A percentile compares a stretch with the other conserved stretches of the same genome.
These are phyloP conservation scores for Rhizopus microsporus DNA, from an alignment of 371 early-diverging fungal genomes.

Conservation along the genomic window DNA sequence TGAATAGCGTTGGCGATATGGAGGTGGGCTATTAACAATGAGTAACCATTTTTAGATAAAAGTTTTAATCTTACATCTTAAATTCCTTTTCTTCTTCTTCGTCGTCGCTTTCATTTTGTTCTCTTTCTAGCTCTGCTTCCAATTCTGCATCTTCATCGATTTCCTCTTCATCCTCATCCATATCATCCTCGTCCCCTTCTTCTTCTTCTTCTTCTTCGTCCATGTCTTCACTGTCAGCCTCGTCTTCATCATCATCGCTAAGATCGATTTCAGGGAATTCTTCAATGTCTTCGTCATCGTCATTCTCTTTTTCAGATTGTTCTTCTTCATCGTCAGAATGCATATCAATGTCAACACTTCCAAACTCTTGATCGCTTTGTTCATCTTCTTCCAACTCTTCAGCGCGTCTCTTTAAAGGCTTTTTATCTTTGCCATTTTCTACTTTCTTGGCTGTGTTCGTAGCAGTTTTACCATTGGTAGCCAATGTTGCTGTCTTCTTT, in stretches of 20 bases:
- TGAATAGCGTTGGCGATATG: slow-evolving; percentile 34
- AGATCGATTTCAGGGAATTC: slow-evolving; percentile 48
- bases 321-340: slow-evolving; percentile 56
- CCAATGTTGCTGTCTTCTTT: slow-evolving; percentile 10
- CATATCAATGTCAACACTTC: slow-evolving; percentile 48
- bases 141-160: slow-evolving; percentile 34
- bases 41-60: slow-evolving; percentile 1
- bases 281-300: slow-evolving; percentile 40
- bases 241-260: slow-evolving; percentile 38
- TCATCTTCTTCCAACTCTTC: slow-evolving; percentile 28
- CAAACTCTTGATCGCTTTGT: slow-evolving; percentile 46
- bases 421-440: slow-evolving; percentile 9
- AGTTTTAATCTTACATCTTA: slow-evolving; percentile 16
- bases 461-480: slow-evolving; percentile 6
- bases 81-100: slow-evolving; percentile 51
- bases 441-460: slow-evolving; percentile 1
- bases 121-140: slow-evolving; percentile 31
- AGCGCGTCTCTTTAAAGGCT: slow-evolving; percentile 18
- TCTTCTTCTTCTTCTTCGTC: slow-evolving; percentile 41
- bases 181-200: slow-evolving; percentile 49
- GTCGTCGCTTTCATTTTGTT: slow-evolving; percentile 33
- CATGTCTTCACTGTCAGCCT: slow-evolving; percentile 28
- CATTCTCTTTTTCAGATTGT: slow-evolving; percentile 18
- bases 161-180: slow-evolving; percentile 48
- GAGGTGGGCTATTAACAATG: slow-evolving; percentile 24